phyloP scores from a whole-genome alignment of 352 stramenopile species.

The Phytophthora rubi region DNA sequence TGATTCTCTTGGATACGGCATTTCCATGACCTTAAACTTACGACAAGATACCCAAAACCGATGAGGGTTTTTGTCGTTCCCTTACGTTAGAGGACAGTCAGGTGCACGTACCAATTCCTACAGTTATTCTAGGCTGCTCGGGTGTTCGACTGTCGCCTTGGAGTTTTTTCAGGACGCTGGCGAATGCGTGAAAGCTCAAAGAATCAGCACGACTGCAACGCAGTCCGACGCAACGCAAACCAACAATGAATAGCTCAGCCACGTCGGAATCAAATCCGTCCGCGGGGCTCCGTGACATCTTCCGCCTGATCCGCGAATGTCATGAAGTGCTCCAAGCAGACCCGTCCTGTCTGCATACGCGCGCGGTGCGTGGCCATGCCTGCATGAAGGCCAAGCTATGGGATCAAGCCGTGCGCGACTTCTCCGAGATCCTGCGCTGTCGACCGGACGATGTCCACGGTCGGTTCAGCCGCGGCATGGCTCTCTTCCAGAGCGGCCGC shows the following conservation, averaged over 20 bases:
- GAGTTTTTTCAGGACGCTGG: conserved; percentile 9
- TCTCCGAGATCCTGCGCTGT: conserved; percentile 52
- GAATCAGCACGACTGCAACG: background rate
- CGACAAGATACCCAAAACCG: too few species aligned
- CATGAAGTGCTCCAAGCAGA: conserved; percentile 46
- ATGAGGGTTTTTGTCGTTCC: too few species aligned
- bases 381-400: conserved; percentile 79
- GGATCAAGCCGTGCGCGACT: conserved; percentile 59
- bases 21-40: too few species aligned
- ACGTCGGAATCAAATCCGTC: conserved; percentile 16
- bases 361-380: conserved; percentile 67
- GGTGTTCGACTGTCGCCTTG: conserved; percentile 15
- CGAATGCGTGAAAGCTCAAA: conserved; percentile 1
- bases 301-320: conserved; percentile 64
- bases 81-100: too few species aligned
- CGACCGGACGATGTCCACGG: conserved; percentile 67
- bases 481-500: conserved; percentile 58
- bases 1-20: too few species aligned
- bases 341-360: conserved; percentile 63
- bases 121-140: conserved; percentile 18
- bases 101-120: too few species aligned
- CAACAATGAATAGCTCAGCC: background rate
- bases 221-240: background rate
- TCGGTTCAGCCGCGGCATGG: conserved; percentile 79
- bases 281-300: conserved; percentile 52